phyloP scores from a whole-genome alignment of 345 rosid genomes.

The Pistacia vera region DNA sequence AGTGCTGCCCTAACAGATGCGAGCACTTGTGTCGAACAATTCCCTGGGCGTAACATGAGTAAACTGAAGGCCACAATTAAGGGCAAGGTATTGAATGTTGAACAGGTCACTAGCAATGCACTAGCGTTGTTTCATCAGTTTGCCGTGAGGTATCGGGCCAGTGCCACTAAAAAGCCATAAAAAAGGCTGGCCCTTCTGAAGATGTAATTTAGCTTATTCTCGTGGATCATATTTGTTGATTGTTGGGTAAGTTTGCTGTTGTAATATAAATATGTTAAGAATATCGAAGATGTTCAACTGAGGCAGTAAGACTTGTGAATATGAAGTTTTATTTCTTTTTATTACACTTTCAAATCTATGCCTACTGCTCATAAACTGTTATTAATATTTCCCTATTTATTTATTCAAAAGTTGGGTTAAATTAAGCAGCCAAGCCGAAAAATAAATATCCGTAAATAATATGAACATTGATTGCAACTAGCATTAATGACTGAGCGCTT shows the following conservation, averaged over 20 bases:
- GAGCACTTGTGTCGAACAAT: constrained; percentile 49
- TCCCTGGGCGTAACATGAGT: constrained; percentile 59
- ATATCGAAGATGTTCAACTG: no score
- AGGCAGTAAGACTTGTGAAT: background rate
- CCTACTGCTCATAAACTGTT: no score
- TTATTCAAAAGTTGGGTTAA: no score
- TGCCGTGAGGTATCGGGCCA: constrained; percentile 47
- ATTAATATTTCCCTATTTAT: no score
- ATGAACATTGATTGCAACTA: no score
- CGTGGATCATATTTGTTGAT: background rate
- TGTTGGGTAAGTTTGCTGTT: no score
- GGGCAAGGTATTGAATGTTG: constrained; percentile 77
- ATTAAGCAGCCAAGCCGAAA: no score
- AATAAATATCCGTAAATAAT: no score
- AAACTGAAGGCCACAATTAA: constrained; percentile 74
- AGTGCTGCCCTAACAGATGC: constrained; percentile 80
- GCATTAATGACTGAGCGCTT: no score
- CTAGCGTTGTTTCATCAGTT: constrained; percentile 67
- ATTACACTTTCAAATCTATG: no score
- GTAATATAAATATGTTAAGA: no score
- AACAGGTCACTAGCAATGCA: constrained; percentile 77
- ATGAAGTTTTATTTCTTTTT: background rate
- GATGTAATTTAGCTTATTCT: background rate
- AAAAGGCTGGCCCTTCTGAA: background rate
- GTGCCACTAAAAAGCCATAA: constrained; percentile 30